A percentile compares a stretch with the other conserved stretches of the same genome.
These are phyloP conservation scores for Fusarium sp. DNA, from an alignment of 2,329 filamentous ascomycete species.

Conservation along the genomic window DNA sequence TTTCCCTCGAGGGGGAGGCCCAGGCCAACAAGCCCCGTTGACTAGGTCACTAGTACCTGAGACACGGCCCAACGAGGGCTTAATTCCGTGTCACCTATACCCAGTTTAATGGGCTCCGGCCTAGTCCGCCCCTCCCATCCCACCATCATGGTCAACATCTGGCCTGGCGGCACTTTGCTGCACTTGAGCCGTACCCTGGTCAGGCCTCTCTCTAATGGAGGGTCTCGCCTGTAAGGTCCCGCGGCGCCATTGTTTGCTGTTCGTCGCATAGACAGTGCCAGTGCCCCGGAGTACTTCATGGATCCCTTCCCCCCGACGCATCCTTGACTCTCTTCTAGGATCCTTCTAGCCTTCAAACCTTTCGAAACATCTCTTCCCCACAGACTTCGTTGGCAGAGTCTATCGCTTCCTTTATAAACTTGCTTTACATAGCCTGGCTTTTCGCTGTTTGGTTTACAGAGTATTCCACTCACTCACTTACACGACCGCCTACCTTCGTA, in stretches of 20 bases:
- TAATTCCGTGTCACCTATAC: conserved; percentile 33
- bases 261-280: conserved; percentile 17
- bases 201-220: not conserved
- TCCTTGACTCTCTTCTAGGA: not conserved
- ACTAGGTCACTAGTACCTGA: conserved; percentile 39
- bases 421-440: conserved; percentile 36
- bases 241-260: conserved; percentile 21
- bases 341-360: conserved; percentile 35
- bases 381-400: conserved; percentile 71
- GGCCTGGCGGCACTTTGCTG: conserved; percentile 20
- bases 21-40: conserved; percentile 10
- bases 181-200: conserved; percentile 13
- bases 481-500: conserved; percentile 23
- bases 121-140: conserved; percentile 27
- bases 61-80: conserved; percentile 8
- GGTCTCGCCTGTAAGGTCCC: conserved; percentile 4
- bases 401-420: conserved; percentile 42
- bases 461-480: conserved; percentile 41
- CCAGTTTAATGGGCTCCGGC: conserved; percentile 25
- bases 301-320: conserved; percentile 24
- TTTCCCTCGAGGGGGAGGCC: conserved; percentile 30
- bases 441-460: conserved; percentile 45
- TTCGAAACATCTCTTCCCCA: conserved; percentile 40
- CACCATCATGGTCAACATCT: conserved; percentile 27
- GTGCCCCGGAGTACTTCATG: conserved; percentile 39